phyloP scores from a whole-genome alignment of 2,329 filamentous ascomycete genomes.

The Periconia sp. region DNA sequence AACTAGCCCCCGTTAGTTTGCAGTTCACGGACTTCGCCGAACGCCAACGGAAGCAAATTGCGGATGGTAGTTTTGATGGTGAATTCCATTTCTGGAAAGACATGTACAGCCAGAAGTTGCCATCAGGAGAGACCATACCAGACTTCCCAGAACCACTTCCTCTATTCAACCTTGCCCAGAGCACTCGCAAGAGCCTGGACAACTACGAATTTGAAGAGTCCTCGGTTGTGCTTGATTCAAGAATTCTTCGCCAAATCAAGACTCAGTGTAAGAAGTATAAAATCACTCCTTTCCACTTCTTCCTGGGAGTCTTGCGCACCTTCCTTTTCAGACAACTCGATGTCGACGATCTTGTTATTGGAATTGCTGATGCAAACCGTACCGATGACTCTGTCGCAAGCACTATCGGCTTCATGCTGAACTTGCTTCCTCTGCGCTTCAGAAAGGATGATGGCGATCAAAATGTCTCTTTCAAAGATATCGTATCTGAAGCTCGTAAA shows the following conservation, averaged over 20 bases:
- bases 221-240: not conserved
- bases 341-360: not conserved
- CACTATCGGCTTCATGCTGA: not conserved
- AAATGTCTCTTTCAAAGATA: constrained; percentile 19
- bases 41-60: not conserved
- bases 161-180: not conserved
- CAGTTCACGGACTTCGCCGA: not conserved
- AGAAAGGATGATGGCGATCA: not conserved
- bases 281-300: not conserved
- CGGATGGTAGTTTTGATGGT: too few relatives aligned
- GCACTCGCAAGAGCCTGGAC: too few relatives aligned
- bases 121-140: too few relatives aligned
- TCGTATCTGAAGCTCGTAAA: constrained; percentile 20
- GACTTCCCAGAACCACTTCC: not conserved
- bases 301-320: not conserved
- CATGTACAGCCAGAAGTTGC: not conserved
- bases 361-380: not conserved
- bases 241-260: not conserved
- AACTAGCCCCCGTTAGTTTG: not conserved
- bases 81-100: too few relatives aligned
- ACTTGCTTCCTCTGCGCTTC: not conserved
- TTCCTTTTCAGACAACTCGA: not conserved
- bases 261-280: not conserved
- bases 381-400: not conserved
- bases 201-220: not conserved